Evolutionary conservation across 352 stramenopile genomes (phyloP).

Genomic region (Phytophthora crassamura): DNA sequence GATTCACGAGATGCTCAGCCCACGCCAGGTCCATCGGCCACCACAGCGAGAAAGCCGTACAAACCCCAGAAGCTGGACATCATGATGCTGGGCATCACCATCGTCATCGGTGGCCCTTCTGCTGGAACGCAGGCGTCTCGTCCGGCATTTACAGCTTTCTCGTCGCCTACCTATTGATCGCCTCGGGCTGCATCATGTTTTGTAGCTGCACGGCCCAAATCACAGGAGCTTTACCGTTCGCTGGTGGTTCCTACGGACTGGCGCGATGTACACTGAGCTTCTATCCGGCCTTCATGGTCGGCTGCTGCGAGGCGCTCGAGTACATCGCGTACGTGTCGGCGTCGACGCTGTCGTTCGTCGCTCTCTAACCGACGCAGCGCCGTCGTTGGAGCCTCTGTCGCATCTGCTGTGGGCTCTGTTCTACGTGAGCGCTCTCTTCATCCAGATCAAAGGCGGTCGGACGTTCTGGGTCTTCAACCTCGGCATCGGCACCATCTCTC

Average conservation of each 20-base stretch:
- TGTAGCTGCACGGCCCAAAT: slow-evolving; percentile 30
- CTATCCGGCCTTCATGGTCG: slow-evolving; percentile 33
- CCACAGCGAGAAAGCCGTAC: slow-evolving; percentile 6
- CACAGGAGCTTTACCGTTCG: slow-evolving; percentile 25
- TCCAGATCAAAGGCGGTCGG: slow-evolving; percentile 30
- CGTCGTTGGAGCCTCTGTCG: slow-evolving; percentile 8
- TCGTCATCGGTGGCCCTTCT: slow-evolving; percentile 37
- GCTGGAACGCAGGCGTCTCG: slow-evolving; percentile 30
- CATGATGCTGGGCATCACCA: slow-evolving; percentile 32
- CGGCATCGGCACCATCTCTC: slow-evolving; percentile 27
- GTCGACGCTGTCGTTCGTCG: slow-evolving; percentile 22
- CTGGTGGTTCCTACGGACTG: slow-evolving; percentile 32
- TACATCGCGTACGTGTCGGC: slow-evolving; percentile 40
- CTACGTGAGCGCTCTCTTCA: slow-evolving; percentile 30
- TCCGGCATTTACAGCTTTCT: slow-evolving; percentile 30
- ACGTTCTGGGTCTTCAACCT: slow-evolving; percentile 49
- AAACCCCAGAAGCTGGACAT: slow-evolving; percentile 13
- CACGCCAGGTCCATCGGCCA: not conserved
- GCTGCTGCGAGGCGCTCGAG: slow-evolving; percentile 32
- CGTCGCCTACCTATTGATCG: slow-evolving; percentile 20
- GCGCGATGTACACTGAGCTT: slow-evolving; percentile 32
- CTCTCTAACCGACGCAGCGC: slow-evolving; percentile 29
- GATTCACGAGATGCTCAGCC: not conserved
- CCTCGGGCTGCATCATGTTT: slow-evolving; percentile 25
- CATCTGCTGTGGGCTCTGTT: slow-evolving; percentile 31